Conservation (phyloP, 1,139 yeast species). For the Meyerozyma sp. region DNA sequence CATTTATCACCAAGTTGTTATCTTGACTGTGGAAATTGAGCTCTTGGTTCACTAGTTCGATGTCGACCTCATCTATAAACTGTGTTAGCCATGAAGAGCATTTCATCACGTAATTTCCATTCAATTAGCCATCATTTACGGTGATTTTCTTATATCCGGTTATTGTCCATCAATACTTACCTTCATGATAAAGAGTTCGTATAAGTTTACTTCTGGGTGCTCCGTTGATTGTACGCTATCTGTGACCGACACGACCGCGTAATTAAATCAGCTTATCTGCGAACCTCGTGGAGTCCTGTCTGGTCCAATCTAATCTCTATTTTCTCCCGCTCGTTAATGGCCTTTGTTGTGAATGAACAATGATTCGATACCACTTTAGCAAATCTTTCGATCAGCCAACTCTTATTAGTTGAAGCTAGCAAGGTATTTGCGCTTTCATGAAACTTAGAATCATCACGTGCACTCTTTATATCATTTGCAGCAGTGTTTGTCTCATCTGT, state of each 20-base stretch:
- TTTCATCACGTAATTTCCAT: background rate
- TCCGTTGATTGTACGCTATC: background rate
- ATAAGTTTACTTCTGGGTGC: background rate
- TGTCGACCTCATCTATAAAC: conserved; percentile 90
- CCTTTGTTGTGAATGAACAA: background rate
- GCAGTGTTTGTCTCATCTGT: too few species aligned
- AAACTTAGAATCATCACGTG: too few species aligned
- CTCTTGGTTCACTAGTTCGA: conserved; percentile 82
- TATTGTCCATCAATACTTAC: background rate
- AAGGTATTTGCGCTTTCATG: too few species aligned
- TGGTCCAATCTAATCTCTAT: background rate
- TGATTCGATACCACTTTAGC: background rate
- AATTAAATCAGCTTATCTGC: background rate
- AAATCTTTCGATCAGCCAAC: background rate
- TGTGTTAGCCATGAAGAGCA: conserved; percentile 18
- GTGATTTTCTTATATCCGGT: too few species aligned
- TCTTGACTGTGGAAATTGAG: conserved; percentile 85
- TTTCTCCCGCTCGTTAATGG: background rate
- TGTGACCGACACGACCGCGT: background rate
- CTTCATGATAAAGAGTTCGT: background rate
- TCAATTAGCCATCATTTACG: background rate
- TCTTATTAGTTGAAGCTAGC: background rate
- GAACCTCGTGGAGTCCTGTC: background rate
- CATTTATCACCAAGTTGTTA: conserved; percentile 64
- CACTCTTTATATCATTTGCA: too few species aligned